Base-by-base conservation (phyloP, 805 yeast genomes). In the Saturnispora hagleri region DNA sequence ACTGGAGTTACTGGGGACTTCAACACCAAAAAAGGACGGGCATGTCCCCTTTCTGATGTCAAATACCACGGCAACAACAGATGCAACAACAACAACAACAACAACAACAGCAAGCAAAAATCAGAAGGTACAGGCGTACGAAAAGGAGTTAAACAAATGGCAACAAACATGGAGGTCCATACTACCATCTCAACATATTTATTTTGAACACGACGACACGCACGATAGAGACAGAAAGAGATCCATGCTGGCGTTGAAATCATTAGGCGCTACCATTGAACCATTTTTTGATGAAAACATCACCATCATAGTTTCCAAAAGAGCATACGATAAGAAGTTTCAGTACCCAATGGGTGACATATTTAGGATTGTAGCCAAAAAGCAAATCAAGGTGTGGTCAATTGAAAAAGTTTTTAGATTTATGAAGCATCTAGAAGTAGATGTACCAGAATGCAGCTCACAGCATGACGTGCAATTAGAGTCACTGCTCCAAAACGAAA, bases 391-490 rank as follows among this genome's bases (percentile, higher is more conserved):
- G 65, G 85, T 90, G 24, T 91, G 97, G 97, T 80, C 84, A 40
- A 82, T 79, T 60, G 95, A 88, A 51, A 91, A 90, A 66, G 89
- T 90, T 2, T 77, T 81, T 60, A 71, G 96, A 48, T 90, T 90
- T 61, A 73, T 89, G 65, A 77, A 74, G 55, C 80, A 86, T 64
- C 69, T 86, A 59, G 81, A 80, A 47, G 81, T 61, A 50, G 61
- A 67, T 12, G 53, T 62, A 17, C 63, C 63, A 3, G 63, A 61
- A 27, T 36, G 13, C 38, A 24, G 22, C 3, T 58, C 57, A 1
- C 53, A 55, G 31, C 45, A 56, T 41, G 57, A 59, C n/a, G 58
- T 52, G 15, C 63, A 64, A 41, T 68, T 84, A 46, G 76, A 84
- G 3, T 79, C 83, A 47, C 72, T 91, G 56, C 74, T 91, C 59